A percentile compares a stretch with the other conserved stretches of the same genome.
Conservation (phyloP, 352 stramenopile species). For the Pythium plurisporium region DNA sequence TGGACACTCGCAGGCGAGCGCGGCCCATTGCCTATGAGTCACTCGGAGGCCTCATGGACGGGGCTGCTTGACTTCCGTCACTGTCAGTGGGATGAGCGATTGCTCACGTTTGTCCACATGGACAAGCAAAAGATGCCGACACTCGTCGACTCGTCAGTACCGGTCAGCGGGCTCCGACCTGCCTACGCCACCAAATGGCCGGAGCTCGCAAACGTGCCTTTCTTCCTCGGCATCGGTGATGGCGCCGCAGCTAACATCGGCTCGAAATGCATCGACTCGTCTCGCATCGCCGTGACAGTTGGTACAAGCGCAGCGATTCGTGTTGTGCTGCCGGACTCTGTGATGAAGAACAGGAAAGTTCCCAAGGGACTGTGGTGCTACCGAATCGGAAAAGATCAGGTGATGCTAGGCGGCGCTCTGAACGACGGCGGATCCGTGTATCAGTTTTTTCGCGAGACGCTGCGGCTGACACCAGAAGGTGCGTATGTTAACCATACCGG, state of each 20-base stretch:
- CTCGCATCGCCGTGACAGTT: slow-evolving; percentile 91
- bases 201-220: slow-evolving; percentile 54
- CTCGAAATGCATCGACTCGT: slow-evolving; percentile 86
- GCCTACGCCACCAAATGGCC: slow-evolving; percentile 71
- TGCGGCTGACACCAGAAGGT: slow-evolving; percentile 56
- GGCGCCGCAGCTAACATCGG: slow-evolving; percentile 93
- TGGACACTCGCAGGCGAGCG: slow-evolving; percentile 48
- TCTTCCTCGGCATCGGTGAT: slow-evolving; percentile 90
- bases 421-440: slow-evolving; percentile 96
- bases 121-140: slow-evolving; percentile 62
- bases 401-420: slow-evolving; percentile 93
- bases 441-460: slow-evolving; percentile 84
- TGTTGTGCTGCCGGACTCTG: slow-evolving; percentile 64
- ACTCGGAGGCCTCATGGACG: slow-evolving; percentile 94
- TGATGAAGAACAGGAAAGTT: slow-evolving; percentile 59
- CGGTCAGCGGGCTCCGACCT: slow-evolving; percentile 48
- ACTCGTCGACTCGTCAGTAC: slow-evolving; percentile 62
- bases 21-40: slow-evolving; percentile 79
- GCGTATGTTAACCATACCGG: too few species aligned
- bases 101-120: slow-evolving; percentile 76
- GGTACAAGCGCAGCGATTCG: slow-evolving; percentile 92
- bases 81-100: slow-evolving; percentile 76
- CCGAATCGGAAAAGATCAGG: slow-evolving; percentile 72
- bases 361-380: slow-evolving; percentile 94
- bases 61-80: slow-evolving; percentile 89